Percentiles rank a stretch among this genome's conserved stretches.
Conservation (phyloP, 257 asterid genomes). For the Asclepias syriaca region DNA sequence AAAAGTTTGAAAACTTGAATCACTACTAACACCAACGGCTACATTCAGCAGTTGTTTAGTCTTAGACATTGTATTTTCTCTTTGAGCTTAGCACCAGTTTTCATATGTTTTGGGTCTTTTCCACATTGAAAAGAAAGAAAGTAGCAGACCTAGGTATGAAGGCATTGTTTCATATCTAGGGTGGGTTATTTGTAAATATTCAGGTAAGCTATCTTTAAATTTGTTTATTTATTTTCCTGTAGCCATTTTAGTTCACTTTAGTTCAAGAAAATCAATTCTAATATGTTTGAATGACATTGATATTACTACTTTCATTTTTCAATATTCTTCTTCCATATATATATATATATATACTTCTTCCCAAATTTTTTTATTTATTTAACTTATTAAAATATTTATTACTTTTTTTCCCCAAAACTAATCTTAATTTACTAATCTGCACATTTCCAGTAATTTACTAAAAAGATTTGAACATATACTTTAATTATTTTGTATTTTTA, state of each 20-base stretch:
- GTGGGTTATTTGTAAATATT: neutral
- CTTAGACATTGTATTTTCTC: neutral
- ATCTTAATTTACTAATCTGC: too few species aligned
- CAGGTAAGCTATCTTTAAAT: neutral
- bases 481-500: too few species aligned
- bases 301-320: neutral
- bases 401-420: too few species aligned
- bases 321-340: too few species aligned
- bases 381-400: too few species aligned
- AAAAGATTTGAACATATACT: too few species aligned
- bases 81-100: neutral
- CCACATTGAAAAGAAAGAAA: neutral
- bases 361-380: too few species aligned
- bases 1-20: slow-evolving; percentile 21
- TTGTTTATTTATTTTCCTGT: neutral
- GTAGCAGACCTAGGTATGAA: neutral
- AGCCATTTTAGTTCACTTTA: neutral
- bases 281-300: neutral
- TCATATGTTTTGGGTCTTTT: neutral
- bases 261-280: slow-evolving; percentile 2
- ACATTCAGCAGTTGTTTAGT: neutral
- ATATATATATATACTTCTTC: too few species aligned
- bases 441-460: too few species aligned
- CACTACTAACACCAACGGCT: slow-evolving; percentile 6
- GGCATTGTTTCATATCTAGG: neutral